These are phyloP conservation scores for Takashimella tepidaria DNA, from an alignment of 1,284 basidiomycete genomes.

Conservation along the genomic window DNA sequence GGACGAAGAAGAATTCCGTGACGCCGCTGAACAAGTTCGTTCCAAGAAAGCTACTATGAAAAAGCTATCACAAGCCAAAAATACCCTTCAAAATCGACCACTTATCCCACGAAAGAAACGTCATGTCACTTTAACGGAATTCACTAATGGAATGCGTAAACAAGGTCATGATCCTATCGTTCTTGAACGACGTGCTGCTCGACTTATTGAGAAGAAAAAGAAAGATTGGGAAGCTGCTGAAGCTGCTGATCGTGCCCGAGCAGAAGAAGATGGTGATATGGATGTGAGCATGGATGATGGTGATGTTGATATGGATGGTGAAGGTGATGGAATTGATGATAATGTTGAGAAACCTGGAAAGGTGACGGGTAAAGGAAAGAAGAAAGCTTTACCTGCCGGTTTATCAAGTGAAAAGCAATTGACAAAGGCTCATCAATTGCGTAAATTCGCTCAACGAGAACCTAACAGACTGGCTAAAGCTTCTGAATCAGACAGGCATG, in stretches of 20 bases:
- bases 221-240: slow-evolving; percentile 46
- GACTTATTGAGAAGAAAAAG: slow-evolving; percentile 54
- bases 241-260: slow-evolving; percentile 22
- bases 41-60: slow-evolving; percentile 63
- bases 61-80: slow-evolving; percentile 75
- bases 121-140: slow-evolving; percentile 78
- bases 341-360: slow-evolving; percentile 7
- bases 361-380: slow-evolving; percentile 1
- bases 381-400: slow-evolving; percentile 53
- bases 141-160: slow-evolving; percentile 72
- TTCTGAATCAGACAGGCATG: slow-evolving; percentile 73
- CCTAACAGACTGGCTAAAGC: slow-evolving; percentile 84
- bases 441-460: slow-evolving; percentile 74
- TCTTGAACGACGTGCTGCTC: slow-evolving; percentile 79
- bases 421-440: slow-evolving; percentile 69
- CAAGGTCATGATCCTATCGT: slow-evolving; percentile 84
- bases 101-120: slow-evolving; percentile 80
- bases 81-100: slow-evolving; percentile 78
- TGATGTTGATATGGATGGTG: slow-evolving; percentile 51
- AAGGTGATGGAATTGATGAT: slow-evolving; percentile 31
- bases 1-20: slow-evolving; percentile 76
- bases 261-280: slow-evolving; percentile 18
- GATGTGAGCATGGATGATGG: slow-evolving; percentile 27
- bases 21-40: slow-evolving; percentile 62
- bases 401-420: slow-evolving; percentile 74